Conservation (phyloP, 2,329 filamentous ascomycete species). For the Epichloe hybrida region DNA sequence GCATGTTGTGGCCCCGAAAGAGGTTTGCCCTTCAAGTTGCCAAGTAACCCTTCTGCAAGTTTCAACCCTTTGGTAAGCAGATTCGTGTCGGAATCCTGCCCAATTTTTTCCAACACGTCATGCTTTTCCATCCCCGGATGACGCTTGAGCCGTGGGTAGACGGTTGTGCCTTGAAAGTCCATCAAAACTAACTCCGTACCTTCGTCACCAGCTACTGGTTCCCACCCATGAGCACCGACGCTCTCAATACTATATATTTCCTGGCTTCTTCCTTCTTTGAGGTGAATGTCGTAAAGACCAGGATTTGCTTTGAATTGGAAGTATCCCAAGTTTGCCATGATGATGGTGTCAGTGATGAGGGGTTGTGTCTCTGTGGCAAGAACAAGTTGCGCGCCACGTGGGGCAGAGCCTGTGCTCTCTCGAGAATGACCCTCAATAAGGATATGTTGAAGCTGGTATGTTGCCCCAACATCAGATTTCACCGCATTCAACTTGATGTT, state of each 20-base stretch:
- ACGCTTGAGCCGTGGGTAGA: conserved; percentile 78
- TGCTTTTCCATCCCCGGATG: conserved; percentile 71
- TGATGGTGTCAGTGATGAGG: conserved; percentile 80
- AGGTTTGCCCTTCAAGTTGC: conserved; percentile 33
- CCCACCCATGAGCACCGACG: conserved; percentile 65
- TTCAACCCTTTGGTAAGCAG: conserved; percentile 64
- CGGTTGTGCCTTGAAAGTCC: conserved; percentile 82
- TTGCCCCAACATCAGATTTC: conserved; percentile 66
- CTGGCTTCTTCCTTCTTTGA: conserved; percentile 77
- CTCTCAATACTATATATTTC: conserved; percentile 85
- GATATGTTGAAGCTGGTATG: conserved; percentile 85
- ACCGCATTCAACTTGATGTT: conserved; percentile 86
- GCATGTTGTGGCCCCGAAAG: conserved; percentile 51
- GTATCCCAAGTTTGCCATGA: conserved; percentile 97
- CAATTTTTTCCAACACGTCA: conserved; percentile 60
- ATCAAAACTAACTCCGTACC: conserved; percentile 73
- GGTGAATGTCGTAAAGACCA: conserved; percentile 74
- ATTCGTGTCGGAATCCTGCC: conserved; percentile 34
- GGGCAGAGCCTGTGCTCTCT: conserved; percentile 56
- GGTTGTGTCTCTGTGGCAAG: conserved; percentile 69
- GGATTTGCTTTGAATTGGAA: conserved; percentile 99
- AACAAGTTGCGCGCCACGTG: conserved; percentile 77
- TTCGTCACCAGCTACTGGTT: conserved; percentile 59
- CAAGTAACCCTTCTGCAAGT: conserved; percentile 65
- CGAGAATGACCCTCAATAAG: conserved; percentile 92